phyloP scores from a whole-genome alignment of 257 asterid genomes.

The Nicotiana knightiana region DNA sequence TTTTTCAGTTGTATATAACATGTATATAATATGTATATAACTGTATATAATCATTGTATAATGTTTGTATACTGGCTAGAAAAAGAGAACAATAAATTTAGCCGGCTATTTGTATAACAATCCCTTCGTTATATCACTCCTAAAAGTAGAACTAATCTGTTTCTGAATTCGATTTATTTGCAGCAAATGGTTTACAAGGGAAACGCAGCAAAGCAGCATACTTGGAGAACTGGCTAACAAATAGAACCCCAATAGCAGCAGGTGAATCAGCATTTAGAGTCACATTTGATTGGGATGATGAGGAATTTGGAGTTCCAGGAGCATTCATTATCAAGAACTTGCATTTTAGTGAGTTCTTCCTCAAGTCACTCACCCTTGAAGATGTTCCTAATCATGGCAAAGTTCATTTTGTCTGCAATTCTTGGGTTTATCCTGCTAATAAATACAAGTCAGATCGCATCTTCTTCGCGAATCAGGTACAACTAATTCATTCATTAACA shows the following conservation, averaged over 20 bases:
- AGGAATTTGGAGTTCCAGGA: slow-evolving; percentile 28
- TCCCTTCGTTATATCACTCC: no score
- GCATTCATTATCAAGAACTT: slow-evolving; percentile 25
- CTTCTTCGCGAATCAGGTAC: slow-evolving; percentile 36
- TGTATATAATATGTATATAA: no score
- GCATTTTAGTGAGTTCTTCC: slow-evolving; percentile 31
- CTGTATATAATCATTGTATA: no score
- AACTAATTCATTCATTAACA: background rate
- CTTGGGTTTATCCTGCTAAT: slow-evolving; percentile 32
- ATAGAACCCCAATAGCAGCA: background rate
- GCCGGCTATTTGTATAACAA: no score
- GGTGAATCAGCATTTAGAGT: slow-evolving; percentile 24
- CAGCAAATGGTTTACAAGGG: slow-evolving; percentile 20
- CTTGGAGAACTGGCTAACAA: slow-evolving; percentile 20
- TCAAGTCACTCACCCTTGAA: slow-evolving; percentile 33
- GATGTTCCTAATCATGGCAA: slow-evolving; percentile 17
- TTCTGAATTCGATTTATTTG: background rate
- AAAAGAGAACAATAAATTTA: no score
- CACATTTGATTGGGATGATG: slow-evolving; percentile 23
- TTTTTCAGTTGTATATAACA: no score
- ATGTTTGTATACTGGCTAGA: no score
- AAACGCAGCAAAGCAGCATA: slow-evolving; percentile 19
- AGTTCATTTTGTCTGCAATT: slow-evolving; percentile 26
- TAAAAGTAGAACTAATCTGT: background rate
- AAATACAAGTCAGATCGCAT: slow-evolving; percentile 24